A percentile compares a stretch with the other conserved stretches of the same genome.
These are phyloP conservation scores for Aspergillus sp. DNA, from an alignment of 2,329 filamentous ascomycete genomes.

Conservation along the genomic window DNA sequence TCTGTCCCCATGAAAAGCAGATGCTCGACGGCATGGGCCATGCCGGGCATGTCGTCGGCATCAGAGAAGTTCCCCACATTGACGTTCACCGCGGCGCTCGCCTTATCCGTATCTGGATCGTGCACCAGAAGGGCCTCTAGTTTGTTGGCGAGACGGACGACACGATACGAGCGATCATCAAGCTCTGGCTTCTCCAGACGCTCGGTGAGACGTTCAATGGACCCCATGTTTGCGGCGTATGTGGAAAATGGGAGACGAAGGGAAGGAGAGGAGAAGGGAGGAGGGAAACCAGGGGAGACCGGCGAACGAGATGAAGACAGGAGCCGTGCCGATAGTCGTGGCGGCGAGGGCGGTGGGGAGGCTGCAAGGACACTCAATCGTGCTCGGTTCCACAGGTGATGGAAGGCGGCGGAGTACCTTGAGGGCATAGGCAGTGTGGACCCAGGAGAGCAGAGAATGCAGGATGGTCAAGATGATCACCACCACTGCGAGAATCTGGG, in stretches of 20 bases:
- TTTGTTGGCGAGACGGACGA: constrained; percentile 80
- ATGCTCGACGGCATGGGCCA: constrained; percentile 96
- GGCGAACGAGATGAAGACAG: constrained; percentile 11
- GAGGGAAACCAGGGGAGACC: constrained; percentile 1
- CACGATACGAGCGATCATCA: constrained; percentile 83
- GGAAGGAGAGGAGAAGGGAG: constrained; percentile 20
- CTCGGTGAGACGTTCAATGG: constrained; percentile 59
- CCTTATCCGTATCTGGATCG: constrained; percentile 93
- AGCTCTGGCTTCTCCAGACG: constrained; percentile 76
- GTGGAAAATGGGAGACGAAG: constrained; percentile 18
- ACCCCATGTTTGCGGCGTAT: constrained; percentile 27
- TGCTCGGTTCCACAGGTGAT: constrained; percentile 17
- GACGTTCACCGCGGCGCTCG: constrained; percentile 90
- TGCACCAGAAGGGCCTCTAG: constrained; percentile 91
- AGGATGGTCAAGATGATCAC: too few species aligned
- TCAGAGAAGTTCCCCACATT: constrained; percentile 97
- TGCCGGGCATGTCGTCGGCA: constrained; percentile 83
- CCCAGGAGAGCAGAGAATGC: too few species aligned
- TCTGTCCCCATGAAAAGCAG: constrained; percentile 97
- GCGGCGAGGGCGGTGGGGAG: constrained; percentile 16
- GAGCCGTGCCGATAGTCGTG: constrained; percentile 15
- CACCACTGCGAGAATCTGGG: too few species aligned
- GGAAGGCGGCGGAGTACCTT: constrained; percentile 8
- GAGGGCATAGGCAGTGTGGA: not conserved
- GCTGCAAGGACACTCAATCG: constrained; percentile 12